phyloP scores from a whole-genome alignment of 306 rosid genomes.

The Prunus mongolica region DNA sequence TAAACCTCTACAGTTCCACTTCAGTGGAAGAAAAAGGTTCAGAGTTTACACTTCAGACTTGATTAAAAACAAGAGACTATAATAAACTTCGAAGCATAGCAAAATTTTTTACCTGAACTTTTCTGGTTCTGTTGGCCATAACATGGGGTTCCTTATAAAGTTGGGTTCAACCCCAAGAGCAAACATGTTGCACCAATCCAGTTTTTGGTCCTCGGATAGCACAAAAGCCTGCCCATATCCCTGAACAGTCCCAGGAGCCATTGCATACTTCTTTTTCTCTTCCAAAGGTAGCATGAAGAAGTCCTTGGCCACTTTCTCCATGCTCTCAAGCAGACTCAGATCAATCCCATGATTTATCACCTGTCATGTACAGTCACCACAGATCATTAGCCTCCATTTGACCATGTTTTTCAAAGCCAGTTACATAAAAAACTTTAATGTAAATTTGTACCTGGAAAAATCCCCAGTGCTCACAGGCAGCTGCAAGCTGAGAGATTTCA shows the following conservation, averaged over 20 bases:
- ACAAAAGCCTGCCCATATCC: slow-evolving; percentile 98
- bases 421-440: too few species aligned
- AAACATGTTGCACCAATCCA: slow-evolving; percentile 99
- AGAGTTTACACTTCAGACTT: neutral
- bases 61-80: neutral
- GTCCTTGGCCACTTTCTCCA: slow-evolving; percentile 60
- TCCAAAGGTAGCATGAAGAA: slow-evolving; percentile 91
- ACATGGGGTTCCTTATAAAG: slow-evolving; percentile 50
- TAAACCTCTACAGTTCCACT: slow-evolving; percentile 79
- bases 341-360: slow-evolving; percentile 81
- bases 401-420: neutral
- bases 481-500: slow-evolving; percentile 52
- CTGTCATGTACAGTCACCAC: slow-evolving; percentile 27
- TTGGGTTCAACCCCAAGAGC: slow-evolving; percentile 85
- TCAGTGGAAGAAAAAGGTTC: neutral
- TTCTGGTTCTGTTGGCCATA: slow-evolving; percentile 82
- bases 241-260: slow-evolving; percentile 89
- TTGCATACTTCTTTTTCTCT: slow-evolving; percentile 78
- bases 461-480: slow-evolving; percentile 87
- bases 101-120: slow-evolving; percentile 51
- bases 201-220: slow-evolving; percentile 90
- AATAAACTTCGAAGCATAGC: neutral
- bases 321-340: slow-evolving; percentile 51
- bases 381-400: slow-evolving; percentile 22
- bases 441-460: slow-evolving; percentile 75